Percentiles rank a stretch among this genome's conserved stretches.
phyloP scores from a whole-genome alignment of 345 rosid species.

The Murraya koenigii region DNA sequence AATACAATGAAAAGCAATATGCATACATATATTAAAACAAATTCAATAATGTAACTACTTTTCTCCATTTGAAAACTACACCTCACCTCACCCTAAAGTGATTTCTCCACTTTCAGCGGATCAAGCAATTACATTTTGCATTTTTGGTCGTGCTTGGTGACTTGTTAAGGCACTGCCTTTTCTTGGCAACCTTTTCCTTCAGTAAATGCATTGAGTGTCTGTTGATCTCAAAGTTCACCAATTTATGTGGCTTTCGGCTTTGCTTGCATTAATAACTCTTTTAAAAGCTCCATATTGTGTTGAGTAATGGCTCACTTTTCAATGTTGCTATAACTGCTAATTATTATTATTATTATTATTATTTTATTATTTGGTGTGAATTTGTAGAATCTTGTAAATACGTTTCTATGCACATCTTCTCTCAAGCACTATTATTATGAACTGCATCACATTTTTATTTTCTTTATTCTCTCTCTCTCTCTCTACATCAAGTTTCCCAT shows the following conservation, averaged over 20 bases:
- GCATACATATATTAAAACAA: too few relatives aligned
- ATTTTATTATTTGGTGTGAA: background rate
- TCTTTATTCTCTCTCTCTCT: too few relatives aligned
- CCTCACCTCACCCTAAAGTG: background rate
- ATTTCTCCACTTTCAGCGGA: background rate
- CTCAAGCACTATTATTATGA: too few relatives aligned
- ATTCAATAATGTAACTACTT: background rate
- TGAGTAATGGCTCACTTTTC: background rate
- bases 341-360: too few relatives aligned
- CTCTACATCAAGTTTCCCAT: background rate
- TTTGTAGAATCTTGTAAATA: background rate
- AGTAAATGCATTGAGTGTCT: background rate
- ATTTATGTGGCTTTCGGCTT: background rate
- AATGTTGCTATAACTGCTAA: background rate
- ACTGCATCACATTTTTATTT: too few relatives aligned
- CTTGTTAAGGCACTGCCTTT: background rate
- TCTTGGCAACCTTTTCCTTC: background rate
- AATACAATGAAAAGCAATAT: background rate
- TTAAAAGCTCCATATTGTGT: background rate
- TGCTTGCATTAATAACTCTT: background rate
- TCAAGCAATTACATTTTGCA: background rate
- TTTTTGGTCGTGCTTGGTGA: background rate
- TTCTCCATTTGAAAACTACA: background rate
- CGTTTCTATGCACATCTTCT: too few relatives aligned
- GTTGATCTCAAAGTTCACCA: background rate